These are phyloP conservation scores for Pyrrhoderma noxium DNA, from an alignment of 1,284 basidiomycete genomes.

Conservation along the genomic window DNA sequence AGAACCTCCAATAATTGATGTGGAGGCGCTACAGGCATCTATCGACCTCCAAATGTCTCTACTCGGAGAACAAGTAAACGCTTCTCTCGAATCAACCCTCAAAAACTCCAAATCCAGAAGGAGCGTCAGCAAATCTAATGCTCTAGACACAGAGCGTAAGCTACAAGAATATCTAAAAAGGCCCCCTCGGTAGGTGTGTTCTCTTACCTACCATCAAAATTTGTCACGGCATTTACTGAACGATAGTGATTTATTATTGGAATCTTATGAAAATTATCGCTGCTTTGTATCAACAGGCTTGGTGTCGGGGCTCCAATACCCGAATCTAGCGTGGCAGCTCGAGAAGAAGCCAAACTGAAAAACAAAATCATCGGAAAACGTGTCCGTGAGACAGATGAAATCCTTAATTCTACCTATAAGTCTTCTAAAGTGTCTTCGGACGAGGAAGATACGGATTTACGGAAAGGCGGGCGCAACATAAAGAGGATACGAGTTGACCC, in stretches of 20 bases:
- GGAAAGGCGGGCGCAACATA: slow-evolving; percentile 12
- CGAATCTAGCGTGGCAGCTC: slow-evolving; percentile 32
- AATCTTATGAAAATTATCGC: too few species aligned
- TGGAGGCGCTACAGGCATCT: slow-evolving; percentile 63
- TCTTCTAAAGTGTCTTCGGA: slow-evolving; percentile 20
- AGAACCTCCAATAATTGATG: slow-evolving; percentile 42
- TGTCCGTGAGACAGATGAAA: not conserved
- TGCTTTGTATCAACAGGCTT: slow-evolving; percentile 36
- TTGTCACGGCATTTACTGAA: not conserved
- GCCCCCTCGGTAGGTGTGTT: slow-evolving; percentile 51
- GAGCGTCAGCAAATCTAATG: slow-evolving; percentile 25
- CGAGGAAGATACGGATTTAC: slow-evolving; percentile 25
- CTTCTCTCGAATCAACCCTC: slow-evolving; percentile 55
- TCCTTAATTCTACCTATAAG: slow-evolving; percentile 32
- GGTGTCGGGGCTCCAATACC: slow-evolving; percentile 62
- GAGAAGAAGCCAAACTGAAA: slow-evolving; percentile 48
- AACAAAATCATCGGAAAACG: slow-evolving; percentile 43
- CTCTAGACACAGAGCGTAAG: slow-evolving; percentile 38
- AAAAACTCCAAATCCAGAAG: slow-evolving; percentile 23
- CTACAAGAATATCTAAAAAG: slow-evolving; percentile 57
- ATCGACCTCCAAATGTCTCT: slow-evolving; percentile 73
- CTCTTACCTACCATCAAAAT: not conserved
- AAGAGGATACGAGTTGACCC: slow-evolving; percentile 13
- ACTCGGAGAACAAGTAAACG: slow-evolving; percentile 59
- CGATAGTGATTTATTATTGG: too few species aligned